Evolutionary conservation across 129 eudicot species (phyloP), one percentile per base, ranked within the genome.

Genomic region (Cynara cardunculus): DNA sequence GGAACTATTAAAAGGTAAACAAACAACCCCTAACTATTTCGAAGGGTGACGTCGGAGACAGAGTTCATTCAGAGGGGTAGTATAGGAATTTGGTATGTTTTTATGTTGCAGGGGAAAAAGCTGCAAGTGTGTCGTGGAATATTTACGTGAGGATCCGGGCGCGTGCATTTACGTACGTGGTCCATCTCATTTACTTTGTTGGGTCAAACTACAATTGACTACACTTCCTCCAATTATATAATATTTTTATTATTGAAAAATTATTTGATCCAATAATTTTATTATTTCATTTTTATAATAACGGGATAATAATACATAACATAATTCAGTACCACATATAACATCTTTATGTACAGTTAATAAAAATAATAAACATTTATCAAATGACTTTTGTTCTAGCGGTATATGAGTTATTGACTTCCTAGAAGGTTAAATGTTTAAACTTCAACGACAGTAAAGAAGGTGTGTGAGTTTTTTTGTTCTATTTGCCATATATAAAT

Each of bases 151-250:
- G 18, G 14, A 0, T 46, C 46, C 39, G 18, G 21, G 78, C 78
- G 78, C 84, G 78, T 80, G 84, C 62, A 14, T 2, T 0, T 72
- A 72, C 67, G 41, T 1, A 71, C 59, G 78, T 59, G 78, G 78
- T 80, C 72, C 78, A 12, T 24, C 2, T 71, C 56, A 53, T 73
- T 72, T 72, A 72, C 41, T 62, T 6, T 64, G 78, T 80, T 78
- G 53, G 49, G 61, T 79, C 61, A 53, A 61, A 30, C 14, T 18
- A 34, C 72, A 78, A 80, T 71, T 78, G 82, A 78, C 82, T 18
- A 32, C 5, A 34, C 39, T 25, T 27, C 12, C 16, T 18, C 69
- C 16, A 49, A 1, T 13, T 4, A 22, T 3, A 9, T 2, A 3
- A 1, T 31, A 31, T 31, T 46, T 25, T 9, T 46, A 26, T 74